A percentile compares a stretch with the other conserved stretches of the same genome.
Evolutionary conservation across 257 asterid genomes (phyloP).

Genomic region (Primulina huaijiensis): DNA sequence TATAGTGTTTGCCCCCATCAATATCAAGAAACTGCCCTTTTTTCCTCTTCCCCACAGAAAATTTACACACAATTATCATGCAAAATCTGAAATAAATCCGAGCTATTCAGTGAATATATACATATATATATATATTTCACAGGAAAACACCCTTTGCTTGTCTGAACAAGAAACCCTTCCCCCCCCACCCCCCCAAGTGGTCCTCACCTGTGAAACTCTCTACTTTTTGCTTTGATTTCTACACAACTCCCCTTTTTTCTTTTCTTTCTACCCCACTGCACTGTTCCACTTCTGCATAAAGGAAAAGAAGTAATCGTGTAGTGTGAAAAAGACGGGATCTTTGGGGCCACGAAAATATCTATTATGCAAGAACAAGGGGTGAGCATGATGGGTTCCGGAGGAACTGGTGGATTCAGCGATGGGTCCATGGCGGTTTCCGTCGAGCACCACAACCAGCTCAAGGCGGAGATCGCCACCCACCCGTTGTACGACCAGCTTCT

Average conservation of each 20-base stretch:
- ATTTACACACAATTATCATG: conserved; percentile 20
- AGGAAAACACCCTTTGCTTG: neutral
- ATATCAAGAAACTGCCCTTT: conserved; percentile 29
- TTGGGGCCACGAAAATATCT: neutral
- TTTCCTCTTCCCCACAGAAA: neutral
- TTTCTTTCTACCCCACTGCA: neutral
- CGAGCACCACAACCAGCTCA: conserved; percentile 47
- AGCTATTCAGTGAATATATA: conserved; percentile 14
- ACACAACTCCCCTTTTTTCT: conserved; percentile 26
- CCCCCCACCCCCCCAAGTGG: neutral
- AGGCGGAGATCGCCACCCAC: conserved; percentile 83
- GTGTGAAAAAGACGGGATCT: neutral
- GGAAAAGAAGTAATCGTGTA: neutral
- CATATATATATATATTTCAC: neutral
- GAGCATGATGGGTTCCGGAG: conserved; percentile 28
- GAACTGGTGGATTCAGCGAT: conserved; percentile 24
- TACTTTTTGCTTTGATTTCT: conserved; percentile 25
- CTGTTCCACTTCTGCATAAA: conserved; percentile 13
- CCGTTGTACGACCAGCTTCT: conserved; percentile 87
- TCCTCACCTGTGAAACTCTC: neutral
- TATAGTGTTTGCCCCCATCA: conserved; percentile 25
- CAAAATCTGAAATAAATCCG: conserved; percentile 4
- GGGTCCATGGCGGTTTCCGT: conserved; percentile 24
- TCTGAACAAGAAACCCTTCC: neutral
- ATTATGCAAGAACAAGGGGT: conserved; percentile 41